Base-by-base conservation (phyloP, 1,139 yeast species). In the Hemisphaericaspora xylofermentans region DNA sequence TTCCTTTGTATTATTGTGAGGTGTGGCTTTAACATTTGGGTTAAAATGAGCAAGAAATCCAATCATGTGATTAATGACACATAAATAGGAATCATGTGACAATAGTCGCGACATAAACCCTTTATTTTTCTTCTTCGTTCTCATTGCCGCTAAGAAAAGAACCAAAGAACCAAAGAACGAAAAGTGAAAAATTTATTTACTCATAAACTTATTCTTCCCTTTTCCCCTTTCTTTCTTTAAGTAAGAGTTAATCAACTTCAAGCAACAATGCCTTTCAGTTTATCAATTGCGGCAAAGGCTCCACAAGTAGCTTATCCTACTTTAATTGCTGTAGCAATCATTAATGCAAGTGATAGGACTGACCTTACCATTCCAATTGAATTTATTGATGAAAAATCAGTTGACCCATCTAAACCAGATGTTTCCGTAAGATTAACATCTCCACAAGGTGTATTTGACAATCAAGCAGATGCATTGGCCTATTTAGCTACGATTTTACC, bases 231-330 rank as follows among this genome's bases (percentile, higher is more conserved):
- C 24, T 26, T 7, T 29, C 16, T 21, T 18, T 13, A 6, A 6
- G 13, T 25, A 7, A 12, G 13, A 12, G 4, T 6, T 4, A n/a
- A 8, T 24, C 6, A 9, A 24, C 6, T 4, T 17, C 13, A 10
- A 9, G 24, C 15, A 18, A 21, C 5, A 22, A 65, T 65, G 71
- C 53, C 66, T 10, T 55, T 58, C 36, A 57, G 60, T 27, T 73
- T 88, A 48, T 74, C 82, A 41, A 66, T 91, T 52, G 96, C 96
- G 44, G 91, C 88, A 44, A 89, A 88, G 71, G 95, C 96, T 7
- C 86, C 86, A 31, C 73, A 77, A 39, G 81, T 85, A 44, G 94
- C 93, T 21, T 91, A 88, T 60, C 79, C 89, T n/a, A 80, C 82
- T 18, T 66, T 89, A 47, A 79, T 86, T 57, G 95, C 95, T 32